These are phyloP conservation scores for Spatholobus suberectus DNA, from an alignment of 306 rosid species.

Conservation along the genomic window DNA sequence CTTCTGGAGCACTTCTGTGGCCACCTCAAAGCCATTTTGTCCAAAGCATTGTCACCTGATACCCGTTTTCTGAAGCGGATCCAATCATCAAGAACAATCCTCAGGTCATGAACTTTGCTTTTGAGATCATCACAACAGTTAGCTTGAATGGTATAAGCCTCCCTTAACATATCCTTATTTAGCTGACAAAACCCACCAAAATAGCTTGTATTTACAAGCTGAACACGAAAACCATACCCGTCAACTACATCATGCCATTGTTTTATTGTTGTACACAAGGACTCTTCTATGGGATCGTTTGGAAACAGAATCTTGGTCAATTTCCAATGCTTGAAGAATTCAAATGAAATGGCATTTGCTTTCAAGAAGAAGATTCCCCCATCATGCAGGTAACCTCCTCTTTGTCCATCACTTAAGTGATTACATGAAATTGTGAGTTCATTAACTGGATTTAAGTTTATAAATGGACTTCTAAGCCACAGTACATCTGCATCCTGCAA, in stretches of 20 bases:
- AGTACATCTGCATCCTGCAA: slow-evolving; percentile 67
- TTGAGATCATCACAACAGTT: slow-evolving; percentile 56
- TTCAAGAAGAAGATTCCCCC: slow-evolving; percentile 55
- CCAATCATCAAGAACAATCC: slow-evolving; percentile 68
- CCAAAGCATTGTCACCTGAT: slow-evolving; percentile 27
- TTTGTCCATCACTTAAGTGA: slow-evolving; percentile 23
- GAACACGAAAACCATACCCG: slow-evolving; percentile 12
- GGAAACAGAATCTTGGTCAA: slow-evolving; percentile 45
- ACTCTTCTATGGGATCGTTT: slow-evolving; percentile 13
- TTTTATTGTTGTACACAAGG: slow-evolving; percentile 46
- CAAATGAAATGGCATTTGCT: slow-evolving; percentile 39
- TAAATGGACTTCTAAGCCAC: slow-evolving; percentile 66
- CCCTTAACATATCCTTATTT: slow-evolving; percentile 30
- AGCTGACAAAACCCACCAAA: slow-evolving; percentile 61
- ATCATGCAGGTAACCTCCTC: slow-evolving; percentile 2
- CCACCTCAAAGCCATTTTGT: slow-evolving; percentile 43
- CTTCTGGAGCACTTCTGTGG: slow-evolving; percentile 51
- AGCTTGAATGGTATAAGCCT: slow-evolving; percentile 54
- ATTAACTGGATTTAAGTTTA: not conserved
- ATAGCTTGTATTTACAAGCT: slow-evolving; percentile 22
- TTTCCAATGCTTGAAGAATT: slow-evolving; percentile 51
- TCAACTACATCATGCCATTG: not conserved
- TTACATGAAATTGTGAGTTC: slow-evolving; percentile 57
- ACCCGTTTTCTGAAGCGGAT: slow-evolving; percentile 30
- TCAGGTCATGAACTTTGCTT: slow-evolving; percentile 63